Percentiles rank a stretch among this genome's conserved stretches.
Evolutionary conservation across 2,329 filamentous ascomycete species (phyloP).

Genomic region (Phaeoacremonium minimum): DNA sequence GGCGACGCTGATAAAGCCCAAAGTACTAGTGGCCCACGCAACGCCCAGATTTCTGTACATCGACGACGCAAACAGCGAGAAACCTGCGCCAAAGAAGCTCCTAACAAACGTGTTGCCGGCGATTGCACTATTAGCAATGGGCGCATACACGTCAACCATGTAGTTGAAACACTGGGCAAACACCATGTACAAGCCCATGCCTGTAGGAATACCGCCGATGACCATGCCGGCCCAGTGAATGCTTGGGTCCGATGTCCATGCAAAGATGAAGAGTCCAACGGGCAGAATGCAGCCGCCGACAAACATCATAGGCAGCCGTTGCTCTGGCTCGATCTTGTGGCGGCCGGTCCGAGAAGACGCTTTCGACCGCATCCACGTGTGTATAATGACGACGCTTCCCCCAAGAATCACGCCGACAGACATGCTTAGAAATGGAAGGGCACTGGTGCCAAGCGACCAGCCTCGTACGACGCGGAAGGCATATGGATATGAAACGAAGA

Average conservation of each 20-base stretch:
- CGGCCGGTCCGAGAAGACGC: not conserved
- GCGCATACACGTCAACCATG: not conserved
- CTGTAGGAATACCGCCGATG: not conserved
- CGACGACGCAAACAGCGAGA: not conserved
- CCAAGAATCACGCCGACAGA: too few species aligned
- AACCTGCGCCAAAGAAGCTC: not conserved
- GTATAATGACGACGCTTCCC: too few species aligned
- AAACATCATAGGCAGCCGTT: not conserved
- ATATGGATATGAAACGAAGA: not conserved
- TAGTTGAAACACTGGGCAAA: not conserved
- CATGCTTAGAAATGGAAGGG: not conserved
- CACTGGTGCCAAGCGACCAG: not conserved
- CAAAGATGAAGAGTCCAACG: not conserved
- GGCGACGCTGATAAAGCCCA: not conserved
- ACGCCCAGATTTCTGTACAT: not conserved
- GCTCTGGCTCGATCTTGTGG: not conserved
- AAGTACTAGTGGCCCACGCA: not conserved
- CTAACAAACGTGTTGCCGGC: not conserved
- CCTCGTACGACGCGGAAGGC: not conserved
- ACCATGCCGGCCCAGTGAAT: not conserved
- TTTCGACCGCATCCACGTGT: too few species aligned
- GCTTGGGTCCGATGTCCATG: not conserved
- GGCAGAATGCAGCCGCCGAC: not conserved
- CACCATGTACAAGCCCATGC: not conserved
- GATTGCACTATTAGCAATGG: not conserved